Base-by-base conservation (phyloP, 805 yeast genomes). In the Torulaspora indica region DNA sequence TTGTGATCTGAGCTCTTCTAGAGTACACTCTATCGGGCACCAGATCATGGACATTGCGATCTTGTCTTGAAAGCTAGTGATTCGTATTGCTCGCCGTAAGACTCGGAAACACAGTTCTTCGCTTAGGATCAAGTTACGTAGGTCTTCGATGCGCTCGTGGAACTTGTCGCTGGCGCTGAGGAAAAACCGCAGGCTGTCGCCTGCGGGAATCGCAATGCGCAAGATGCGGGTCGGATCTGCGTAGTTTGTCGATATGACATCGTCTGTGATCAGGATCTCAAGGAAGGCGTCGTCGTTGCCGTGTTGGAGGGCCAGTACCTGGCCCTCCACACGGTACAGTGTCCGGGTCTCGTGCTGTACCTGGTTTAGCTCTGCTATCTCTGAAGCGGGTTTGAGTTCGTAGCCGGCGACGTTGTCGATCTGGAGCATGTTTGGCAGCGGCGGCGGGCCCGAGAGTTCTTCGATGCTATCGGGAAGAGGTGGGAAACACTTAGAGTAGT, bases 21-120 rank as follows among this genome's bases (percentile, higher is more conserved):
- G 31, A 14, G 60, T 51, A 41, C 53, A 53, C 28, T 57, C 61
- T 7, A 56, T 42, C 8, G 60, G 60, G 29, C 54, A 49, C 57
- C 58, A 56, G n/a, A 43, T 40, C 24, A 51, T 48, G 35, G 14
- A 42, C 34, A 35, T 35, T 18, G 20, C 29, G 29, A 24, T 29
- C 39, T 13, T 20, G 23, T 27, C 30, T 13, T 33, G 33, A 35
- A 13, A 20, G 9, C 12, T 18, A 17, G 34, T 17, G 34, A 31
- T 15, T 12, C 34, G 20, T 12, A 31, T 17, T 13, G 34, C 4
- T 12, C 34, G 20, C 9, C 34, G 34, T 17, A 31, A 15, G 20
- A 31, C 38, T 18, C 27, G 43, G 35, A 46, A 40, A 8, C 27
- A 22, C 5, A 43, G 20, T 28, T 42, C 47, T 27, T 46, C 44